Evolutionary conservation across 768 basidiomycete species (phyloP), one percentile per base, ranked within the genome.

Genomic region (Filobasidium wieringae): DNA sequence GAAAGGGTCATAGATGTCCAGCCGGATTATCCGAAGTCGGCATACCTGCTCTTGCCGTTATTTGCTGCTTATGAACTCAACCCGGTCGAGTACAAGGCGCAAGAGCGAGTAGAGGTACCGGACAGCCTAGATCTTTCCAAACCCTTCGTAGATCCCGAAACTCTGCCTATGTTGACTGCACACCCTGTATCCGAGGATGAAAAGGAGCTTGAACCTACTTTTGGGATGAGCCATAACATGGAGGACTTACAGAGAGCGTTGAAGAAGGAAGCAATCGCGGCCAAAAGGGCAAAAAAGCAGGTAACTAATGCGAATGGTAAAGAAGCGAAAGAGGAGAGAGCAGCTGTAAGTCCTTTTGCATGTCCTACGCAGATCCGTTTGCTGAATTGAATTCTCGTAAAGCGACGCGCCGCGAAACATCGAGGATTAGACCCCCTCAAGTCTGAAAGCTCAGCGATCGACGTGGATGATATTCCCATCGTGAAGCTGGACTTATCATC

Each of bases 51-150:
- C 41, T 78, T 80, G 37, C 88, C 90, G 0, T 76, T 99, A 7
- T 87, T 87, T 66, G 77, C 79, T 17, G 67, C 79, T 5, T 84
- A 92, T 65, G 85, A 88, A 60, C 81, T 99, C 19, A 89, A 87
- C 60, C 85, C 91, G 0, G 87, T 96, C 34, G 90, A 85, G 7
- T 62, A 75, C 0, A 76, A 77, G 55, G 93, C 93, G 2, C 93
- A 97, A 76, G 81, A 79, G 4, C 84, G 82, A 58, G 85, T 97
- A 0, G 80, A 81, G 5, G 64, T 88, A 1, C 95, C 95, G 0
- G 86, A 87, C 2, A 90, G 84, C 1, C 76, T 97, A 31, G 83
- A 96, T 72, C 79, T 97, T 4, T 88, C 95, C 61, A 74, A 78
- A 0, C 91, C 88, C 83, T 84, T 95, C 55, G 82, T 90, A 3